Evolutionary conservation across 371 early-diverging fungal species (phyloP), one percentile per base, ranked within the genome.

Genomic region (Rozella allomycis): DNA sequence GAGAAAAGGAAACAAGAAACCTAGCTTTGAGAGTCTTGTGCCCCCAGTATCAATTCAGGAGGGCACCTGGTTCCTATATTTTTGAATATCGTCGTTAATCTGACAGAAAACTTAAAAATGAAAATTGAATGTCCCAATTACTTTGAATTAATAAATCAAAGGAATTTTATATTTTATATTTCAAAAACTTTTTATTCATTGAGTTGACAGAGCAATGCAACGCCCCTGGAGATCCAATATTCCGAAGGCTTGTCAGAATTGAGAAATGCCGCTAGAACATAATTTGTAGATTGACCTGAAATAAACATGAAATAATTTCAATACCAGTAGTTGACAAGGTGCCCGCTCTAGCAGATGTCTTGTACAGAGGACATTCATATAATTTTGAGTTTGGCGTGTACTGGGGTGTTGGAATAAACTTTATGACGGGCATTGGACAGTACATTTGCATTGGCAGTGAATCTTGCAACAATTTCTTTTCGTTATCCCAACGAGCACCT

Each of bases 401-500:
- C 30, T 43, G 42, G 9, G 42, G 25, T 4, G 49, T 47, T 18
- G 64, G 64, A 21, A 55, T 44, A 34, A 64, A 64, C n/a, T 55
- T 39, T 10, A 64, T 42, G 16, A 58, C 31, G 0, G 64, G 64
- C 54, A 64, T 52, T n/a, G 43, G 26, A 55, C 60, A 52, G 38
- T 45, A 56, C 60, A 64, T 57, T 34, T 60, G 58, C 58, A 60
- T 60, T 7, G 60, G 53, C 35, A 46, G 52, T 17, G 64, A 55
- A 33, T 64, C 60, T 34, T 57, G 58, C 1, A 64, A 22, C 5
- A 54, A 17, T 16, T 47, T 29, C 23, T 45, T 47, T 22, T 55
- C 47, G n/a, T 38, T 13, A 42, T 64, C 60, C 56, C 59, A 64
- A 22, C 59, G 39, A 1, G 60, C 64, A 2, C 60, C 60, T 45